Evolutionary conservation across 176 grass and related monocot genomes (phyloP).

Genomic region (Hyparrhenia diplandra): DNA sequence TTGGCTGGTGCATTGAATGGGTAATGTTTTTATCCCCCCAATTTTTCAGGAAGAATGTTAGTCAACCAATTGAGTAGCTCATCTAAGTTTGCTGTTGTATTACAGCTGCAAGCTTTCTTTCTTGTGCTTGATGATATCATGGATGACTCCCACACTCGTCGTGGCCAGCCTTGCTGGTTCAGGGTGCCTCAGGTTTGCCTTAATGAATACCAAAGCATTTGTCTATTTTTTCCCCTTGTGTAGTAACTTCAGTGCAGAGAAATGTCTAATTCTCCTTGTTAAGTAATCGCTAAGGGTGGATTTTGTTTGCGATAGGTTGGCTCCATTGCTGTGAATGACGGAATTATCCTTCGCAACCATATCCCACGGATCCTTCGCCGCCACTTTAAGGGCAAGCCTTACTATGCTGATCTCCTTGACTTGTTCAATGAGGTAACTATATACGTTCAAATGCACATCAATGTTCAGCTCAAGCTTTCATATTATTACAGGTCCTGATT

Average conservation of each 20-base stretch:
- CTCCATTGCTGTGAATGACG: constrained; percentile 85
- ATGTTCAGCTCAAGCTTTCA: neutral
- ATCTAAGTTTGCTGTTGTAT: constrained; percentile 11
- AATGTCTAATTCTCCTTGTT: neutral
- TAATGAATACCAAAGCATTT: neutral
- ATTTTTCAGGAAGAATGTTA: neutral
- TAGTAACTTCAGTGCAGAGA: neutral
- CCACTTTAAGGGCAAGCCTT: constrained; percentile 84
- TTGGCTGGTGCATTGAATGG: constrained; percentile 99
- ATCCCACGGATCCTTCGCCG: constrained; percentile 57
- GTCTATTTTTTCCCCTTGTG: neutral
- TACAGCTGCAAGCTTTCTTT: constrained; percentile 96
- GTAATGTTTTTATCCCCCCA: constrained; percentile 17
- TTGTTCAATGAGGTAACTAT: constrained; percentile 84
- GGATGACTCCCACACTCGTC: constrained; percentile 84
- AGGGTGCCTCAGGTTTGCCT: constrained; percentile 63
- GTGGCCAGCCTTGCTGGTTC: constrained; percentile 87
- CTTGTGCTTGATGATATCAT: constrained; percentile 99
- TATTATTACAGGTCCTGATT: constrained; percentile 9
- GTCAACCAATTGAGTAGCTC: neutral
- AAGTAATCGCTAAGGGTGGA: neutral
- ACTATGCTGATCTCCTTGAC: constrained; percentile 94
- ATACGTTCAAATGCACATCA: neutral
- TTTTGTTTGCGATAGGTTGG: constrained; percentile 61
- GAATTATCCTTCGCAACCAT: constrained; percentile 82